phyloP scores from a whole-genome alignment of 805 yeast genomes.

The Kazachstania psychrophila region DNA sequence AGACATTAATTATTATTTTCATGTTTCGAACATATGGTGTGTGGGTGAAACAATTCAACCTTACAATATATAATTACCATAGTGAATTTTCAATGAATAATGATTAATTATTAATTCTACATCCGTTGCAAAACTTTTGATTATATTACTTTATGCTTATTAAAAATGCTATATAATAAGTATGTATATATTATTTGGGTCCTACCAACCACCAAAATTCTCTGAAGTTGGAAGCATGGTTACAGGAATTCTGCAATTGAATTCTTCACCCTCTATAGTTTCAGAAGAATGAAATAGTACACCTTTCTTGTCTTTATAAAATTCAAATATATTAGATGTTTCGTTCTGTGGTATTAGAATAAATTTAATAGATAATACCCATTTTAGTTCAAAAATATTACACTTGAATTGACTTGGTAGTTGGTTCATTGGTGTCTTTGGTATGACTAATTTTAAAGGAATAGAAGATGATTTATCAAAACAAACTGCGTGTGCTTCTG shows the following conservation, averaged over 20 bases:
- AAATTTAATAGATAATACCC: slow-evolving; percentile 32
- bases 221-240: slow-evolving; percentile 37
- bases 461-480: slow-evolving; percentile 23
- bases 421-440: slow-evolving; percentile 30
- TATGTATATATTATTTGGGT: too few species aligned
- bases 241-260: slow-evolving; percentile 39
- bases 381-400: slow-evolving; percentile 32
- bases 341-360: slow-evolving; percentile 23
- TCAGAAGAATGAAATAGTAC: slow-evolving; percentile 28
- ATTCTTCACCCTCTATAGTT: slow-evolving; percentile 32
- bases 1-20: too few species aligned
- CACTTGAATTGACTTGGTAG: slow-evolving; percentile 35
- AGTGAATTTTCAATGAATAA: too few species aligned
- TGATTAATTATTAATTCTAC: too few species aligned
- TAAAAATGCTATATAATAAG: too few species aligned
- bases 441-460: slow-evolving; percentile 24
- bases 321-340: slow-evolving; percentile 11
- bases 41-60: too few species aligned
- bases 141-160: too few species aligned
- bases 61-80: too few species aligned
- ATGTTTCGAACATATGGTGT: too few species aligned
- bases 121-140: too few species aligned
- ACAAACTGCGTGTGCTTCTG: slow-evolving; percentile 28
- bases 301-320: slow-evolving; percentile 34
- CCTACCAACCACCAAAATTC: slow-evolving; percentile 42